Conservation (phyloP, 345 rosid genomes). For the Populus deltoides region DNA sequence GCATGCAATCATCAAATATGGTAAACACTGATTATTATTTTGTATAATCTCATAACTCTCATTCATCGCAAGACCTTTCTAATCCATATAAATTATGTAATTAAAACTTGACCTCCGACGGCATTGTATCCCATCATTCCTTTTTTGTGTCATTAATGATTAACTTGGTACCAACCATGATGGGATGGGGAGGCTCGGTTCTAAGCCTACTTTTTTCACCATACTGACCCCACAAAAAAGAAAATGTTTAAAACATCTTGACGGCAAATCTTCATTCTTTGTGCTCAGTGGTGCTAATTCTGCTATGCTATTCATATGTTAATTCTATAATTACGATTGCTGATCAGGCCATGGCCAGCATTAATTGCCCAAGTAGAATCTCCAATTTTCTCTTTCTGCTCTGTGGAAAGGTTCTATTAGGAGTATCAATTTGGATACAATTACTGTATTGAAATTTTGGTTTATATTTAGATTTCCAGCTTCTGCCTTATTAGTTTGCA, state of each 20-base stretch:
- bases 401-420: not conserved
- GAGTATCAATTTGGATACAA: not conserved
- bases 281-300: not conserved
- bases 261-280: not conserved
- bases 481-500: not conserved
- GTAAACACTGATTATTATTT: constrained; percentile 24
- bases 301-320: not conserved
- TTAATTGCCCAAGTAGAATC: not conserved
- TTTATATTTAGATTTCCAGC: not conserved
- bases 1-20: constrained; percentile 43
- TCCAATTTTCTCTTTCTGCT: not conserved
- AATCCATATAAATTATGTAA: not conserved
- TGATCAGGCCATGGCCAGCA: not conserved
- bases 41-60: not conserved
- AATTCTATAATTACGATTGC: not conserved
- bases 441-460: not conserved
- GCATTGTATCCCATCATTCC: not conserved
- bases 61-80: not conserved
- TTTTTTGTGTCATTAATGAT: not conserved
- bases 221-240: not conserved
- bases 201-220: not conserved
- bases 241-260: not conserved
- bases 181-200: not conserved
- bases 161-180: not conserved
- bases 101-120: not conserved